These are phyloP conservation scores for Fusarium foetens DNA, from an alignment of 2,329 filamentous ascomycete species.

Conservation along the genomic window DNA sequence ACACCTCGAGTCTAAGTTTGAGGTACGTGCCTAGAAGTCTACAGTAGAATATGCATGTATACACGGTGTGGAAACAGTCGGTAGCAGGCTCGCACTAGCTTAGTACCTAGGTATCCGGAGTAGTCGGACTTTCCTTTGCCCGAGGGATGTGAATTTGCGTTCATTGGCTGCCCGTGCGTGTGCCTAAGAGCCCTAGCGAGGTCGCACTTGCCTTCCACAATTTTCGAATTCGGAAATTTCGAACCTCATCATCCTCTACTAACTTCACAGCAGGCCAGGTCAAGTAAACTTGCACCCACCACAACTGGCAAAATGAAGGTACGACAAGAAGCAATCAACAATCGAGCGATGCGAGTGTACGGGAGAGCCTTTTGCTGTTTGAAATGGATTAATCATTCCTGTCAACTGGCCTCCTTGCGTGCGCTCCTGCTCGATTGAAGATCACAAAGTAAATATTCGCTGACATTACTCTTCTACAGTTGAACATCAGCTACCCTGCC, in stretches of 20 bases:
- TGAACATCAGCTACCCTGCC: constrained; percentile 87
- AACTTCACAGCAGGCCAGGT: constrained; percentile 56
- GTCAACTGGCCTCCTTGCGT: neutral
- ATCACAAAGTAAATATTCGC: constrained; percentile 37
- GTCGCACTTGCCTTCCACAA: constrained; percentile 51
- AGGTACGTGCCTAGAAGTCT: constrained; percentile 12
- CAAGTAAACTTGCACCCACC: constrained; percentile 56
- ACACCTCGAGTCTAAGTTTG: neutral
- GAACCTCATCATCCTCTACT: constrained; percentile 47
- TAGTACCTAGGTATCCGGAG: neutral
- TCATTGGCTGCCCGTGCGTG: constrained; percentile 48
- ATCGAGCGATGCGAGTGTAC: neutral
- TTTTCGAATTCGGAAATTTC: constrained; percentile 52
- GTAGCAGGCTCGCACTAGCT: constrained; percentile 6
- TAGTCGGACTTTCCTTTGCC: constrained; percentile 36
- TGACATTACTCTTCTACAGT: constrained; percentile 54
- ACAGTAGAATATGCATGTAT: neutral
- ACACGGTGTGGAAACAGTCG: constrained; percentile 14
- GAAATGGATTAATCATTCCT: neutral
- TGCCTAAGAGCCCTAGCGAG: constrained; percentile 52
- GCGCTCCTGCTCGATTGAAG: constrained; percentile 1
- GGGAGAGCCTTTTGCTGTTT: neutral
- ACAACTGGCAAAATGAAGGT: constrained; percentile 62
- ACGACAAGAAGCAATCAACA: constrained; percentile 40
- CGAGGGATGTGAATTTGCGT: constrained; percentile 13